Evolutionary conservation across 2,329 filamentous ascomycete genomes (phyloP).

Genomic region (Aspergillus oerlinghausenensis): DNA sequence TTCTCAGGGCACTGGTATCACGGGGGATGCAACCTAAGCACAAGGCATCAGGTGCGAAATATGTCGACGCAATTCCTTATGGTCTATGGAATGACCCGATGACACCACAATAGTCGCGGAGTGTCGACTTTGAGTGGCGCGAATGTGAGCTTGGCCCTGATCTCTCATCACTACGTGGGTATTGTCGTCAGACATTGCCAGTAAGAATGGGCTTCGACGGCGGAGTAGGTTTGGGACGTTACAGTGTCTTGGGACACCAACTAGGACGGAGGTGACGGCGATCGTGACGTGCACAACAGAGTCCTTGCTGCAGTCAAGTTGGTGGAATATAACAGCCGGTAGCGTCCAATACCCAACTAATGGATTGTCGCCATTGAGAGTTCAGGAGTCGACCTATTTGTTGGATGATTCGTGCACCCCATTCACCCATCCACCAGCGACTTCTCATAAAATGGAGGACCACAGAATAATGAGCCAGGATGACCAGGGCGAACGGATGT

Average conservation of each 20-base stretch:
- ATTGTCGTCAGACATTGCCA: background rate
- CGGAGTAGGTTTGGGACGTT: background rate
- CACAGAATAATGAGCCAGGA: constrained; percentile 43
- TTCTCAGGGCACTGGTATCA: background rate
- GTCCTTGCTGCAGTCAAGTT: constrained; percentile 6
- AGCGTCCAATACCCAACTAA: constrained; percentile 32
- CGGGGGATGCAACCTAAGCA: background rate
- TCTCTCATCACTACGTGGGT: background rate
- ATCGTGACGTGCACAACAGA: background rate
- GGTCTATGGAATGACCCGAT: background rate
- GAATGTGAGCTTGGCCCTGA: background rate
- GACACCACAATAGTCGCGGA: background rate
- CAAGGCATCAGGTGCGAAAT: background rate
- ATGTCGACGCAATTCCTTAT: background rate
- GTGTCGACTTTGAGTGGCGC: background rate
- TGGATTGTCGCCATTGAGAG: constrained; percentile 22
- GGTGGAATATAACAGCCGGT: constrained; percentile 26
- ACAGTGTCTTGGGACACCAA: background rate
- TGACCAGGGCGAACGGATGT: constrained; percentile 38
- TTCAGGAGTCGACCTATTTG: constrained; percentile 45
- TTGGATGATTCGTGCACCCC: constrained; percentile 61
- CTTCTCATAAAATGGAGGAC: constrained; percentile 56
- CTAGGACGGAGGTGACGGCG: background rate
- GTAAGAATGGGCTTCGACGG: background rate
- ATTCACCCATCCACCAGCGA: constrained; percentile 67